Evolutionary conservation across 805 yeast species (phyloP).

Genomic region (Barnettozyma siamensis): DNA sequence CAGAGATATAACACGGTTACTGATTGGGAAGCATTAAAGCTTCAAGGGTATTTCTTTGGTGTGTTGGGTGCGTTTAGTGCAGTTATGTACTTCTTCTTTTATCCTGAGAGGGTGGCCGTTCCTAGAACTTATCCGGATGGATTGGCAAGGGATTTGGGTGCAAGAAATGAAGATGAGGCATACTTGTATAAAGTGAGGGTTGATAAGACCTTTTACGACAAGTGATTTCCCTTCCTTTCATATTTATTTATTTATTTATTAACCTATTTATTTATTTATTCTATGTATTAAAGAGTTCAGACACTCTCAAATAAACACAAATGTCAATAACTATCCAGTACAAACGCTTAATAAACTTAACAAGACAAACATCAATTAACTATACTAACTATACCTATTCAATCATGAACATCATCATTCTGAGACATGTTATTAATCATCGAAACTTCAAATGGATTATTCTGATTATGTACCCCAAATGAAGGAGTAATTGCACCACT

Average conservation of each 20-base stretch:
- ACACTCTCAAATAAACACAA: too few relatives aligned
- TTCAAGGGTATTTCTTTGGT: conserved; percentile 54
- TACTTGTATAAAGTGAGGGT: conserved; percentile 35
- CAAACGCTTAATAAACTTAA: too few relatives aligned
- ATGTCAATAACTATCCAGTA: too few relatives aligned
- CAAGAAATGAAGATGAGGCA: conserved; percentile 40
- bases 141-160: conserved; percentile 69
- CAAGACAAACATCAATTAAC: too few relatives aligned
- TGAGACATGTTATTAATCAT: conserved; percentile 14
- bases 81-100: conserved; percentile 43
- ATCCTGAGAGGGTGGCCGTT: conserved; percentile 66
- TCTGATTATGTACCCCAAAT: conserved; percentile 1
- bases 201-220: conserved; percentile 27
- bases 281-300: too few relatives aligned
- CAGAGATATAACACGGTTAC: conserved; percentile 59
- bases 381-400: too few relatives aligned
- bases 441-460: conserved; percentile 24
- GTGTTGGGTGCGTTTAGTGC: conserved; percentile 35
- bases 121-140: conserved; percentile 79
- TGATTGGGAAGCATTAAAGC: conserved; percentile 55
- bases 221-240: conserved; percentile 1
- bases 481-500: conserved; percentile 3
- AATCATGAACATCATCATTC: conserved; percentile 2
- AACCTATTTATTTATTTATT: neutral
- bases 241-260: neutral